Conservation (phyloP, 805 yeast genomes). For the Sporopachydermia lactativora region DNA sequence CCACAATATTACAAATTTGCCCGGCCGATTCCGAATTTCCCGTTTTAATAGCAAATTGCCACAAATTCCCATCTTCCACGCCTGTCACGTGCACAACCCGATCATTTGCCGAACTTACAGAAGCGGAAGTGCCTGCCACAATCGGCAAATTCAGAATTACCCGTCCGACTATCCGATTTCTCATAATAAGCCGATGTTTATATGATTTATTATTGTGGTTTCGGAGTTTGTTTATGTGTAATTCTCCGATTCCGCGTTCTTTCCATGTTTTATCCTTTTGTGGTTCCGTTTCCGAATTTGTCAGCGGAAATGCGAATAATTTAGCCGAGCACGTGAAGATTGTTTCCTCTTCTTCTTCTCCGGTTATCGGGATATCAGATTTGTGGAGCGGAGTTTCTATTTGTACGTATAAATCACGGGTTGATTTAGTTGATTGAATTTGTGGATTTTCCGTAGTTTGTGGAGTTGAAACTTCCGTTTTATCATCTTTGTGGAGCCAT, state of each 20-base stretch:
- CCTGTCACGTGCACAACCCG: not conserved
- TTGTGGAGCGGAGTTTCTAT: constrained; percentile 15
- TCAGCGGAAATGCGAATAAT: constrained; percentile 58
- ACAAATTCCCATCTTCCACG: not conserved
- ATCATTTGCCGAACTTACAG: not conserved
- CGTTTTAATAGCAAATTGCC: constrained; percentile 1
- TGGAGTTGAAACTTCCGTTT: not conserved
- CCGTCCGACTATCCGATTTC: constrained; percentile 74
- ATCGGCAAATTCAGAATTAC: constrained; percentile 71
- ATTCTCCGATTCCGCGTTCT: constrained; percentile 80
- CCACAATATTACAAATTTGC: constrained; percentile 2
- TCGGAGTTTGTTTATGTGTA: constrained; percentile 65
- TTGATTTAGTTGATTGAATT: too few relatives aligned
- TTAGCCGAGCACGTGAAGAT: constrained; percentile 61
- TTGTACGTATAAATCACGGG: constrained; percentile 16
- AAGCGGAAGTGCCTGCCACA: constrained; percentile 24
- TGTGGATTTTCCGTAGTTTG: constrained; percentile 4
- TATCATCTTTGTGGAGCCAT: constrained; percentile 4
- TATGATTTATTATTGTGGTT: not conserved
- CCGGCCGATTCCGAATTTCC: not conserved
- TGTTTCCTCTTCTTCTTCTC: constrained; percentile 78
- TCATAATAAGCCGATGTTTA: constrained; percentile 69
- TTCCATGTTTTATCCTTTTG: constrained; percentile 82
- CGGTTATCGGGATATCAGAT: constrained; percentile 48
- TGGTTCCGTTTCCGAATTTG: too few relatives aligned